Evolutionary conservation across 1,139 yeast genomes (phyloP).

Genomic region (Suhomyces coccinellae): DNA sequence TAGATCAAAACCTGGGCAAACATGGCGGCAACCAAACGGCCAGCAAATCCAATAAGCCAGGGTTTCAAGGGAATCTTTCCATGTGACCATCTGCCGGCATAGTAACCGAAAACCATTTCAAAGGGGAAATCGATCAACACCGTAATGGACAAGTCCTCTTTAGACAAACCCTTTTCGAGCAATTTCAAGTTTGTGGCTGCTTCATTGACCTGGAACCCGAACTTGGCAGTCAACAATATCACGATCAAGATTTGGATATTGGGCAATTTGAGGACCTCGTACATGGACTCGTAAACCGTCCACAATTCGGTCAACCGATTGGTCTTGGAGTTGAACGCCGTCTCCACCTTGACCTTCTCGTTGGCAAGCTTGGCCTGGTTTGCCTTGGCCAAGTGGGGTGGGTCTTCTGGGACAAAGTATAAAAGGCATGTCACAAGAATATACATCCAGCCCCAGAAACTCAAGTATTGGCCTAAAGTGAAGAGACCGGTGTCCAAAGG

Average conservation of each 20-base stretch:
- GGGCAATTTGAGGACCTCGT: constrained; percentile 69
- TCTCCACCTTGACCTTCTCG: constrained; percentile 31
- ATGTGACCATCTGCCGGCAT: constrained; percentile 92
- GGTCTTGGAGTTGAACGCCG: constrained; percentile 28
- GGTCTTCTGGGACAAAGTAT: constrained; percentile 65
- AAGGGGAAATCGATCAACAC: constrained; percentile 95
- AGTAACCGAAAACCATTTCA: constrained; percentile 91
- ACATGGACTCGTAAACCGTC: constrained; percentile 73
- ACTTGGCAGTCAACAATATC: constrained; percentile 76
- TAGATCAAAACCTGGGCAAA: constrained; percentile 74
- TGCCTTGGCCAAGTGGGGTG: constrained; percentile 45
- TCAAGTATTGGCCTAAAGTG: constrained; percentile 71
- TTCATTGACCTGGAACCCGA: constrained; percentile 95
- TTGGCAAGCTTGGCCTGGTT: constrained; percentile 43
- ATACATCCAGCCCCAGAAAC: constrained; percentile 76
- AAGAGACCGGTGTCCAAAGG: constrained; percentile 70
- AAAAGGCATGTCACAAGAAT: constrained; percentile 65
- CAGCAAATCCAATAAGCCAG: constrained; percentile 89
- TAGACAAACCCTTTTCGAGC: constrained; percentile 88
- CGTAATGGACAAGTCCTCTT: constrained; percentile 90
- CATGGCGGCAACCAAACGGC: constrained; percentile 73
- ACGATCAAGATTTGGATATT: constrained; percentile 74
- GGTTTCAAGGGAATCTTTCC: constrained; percentile 74
- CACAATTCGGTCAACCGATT: constrained; percentile 32
- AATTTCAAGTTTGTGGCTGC: constrained; percentile 91